Evolutionary conservation across 2,329 filamentous ascomycete genomes (phyloP).

Genomic region (Hypoxylon sp.): DNA sequence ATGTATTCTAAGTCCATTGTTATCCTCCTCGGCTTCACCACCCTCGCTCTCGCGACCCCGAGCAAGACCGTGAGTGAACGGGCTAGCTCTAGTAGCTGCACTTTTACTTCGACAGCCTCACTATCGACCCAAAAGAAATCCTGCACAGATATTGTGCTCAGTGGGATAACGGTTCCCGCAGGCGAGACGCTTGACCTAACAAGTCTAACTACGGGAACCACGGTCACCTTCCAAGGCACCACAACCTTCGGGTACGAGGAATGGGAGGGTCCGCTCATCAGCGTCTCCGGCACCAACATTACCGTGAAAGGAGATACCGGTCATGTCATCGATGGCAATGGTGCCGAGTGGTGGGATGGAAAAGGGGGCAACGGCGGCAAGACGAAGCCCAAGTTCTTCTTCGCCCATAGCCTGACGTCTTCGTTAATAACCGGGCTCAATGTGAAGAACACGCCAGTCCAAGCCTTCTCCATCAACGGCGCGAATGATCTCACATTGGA

Average conservation of each 20-base stretch:
- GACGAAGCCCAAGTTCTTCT: constrained; percentile 75
- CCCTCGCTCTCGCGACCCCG: constrained; percentile 24
- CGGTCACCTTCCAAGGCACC: constrained; percentile 72
- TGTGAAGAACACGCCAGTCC: constrained; percentile 68
- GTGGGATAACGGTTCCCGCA: constrained; percentile 67
- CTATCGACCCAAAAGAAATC: constrained; percentile 20
- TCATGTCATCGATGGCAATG: constrained; percentile 68
- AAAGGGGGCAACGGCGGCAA: constrained; percentile 71
- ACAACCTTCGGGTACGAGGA: constrained; percentile 77
- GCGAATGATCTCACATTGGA: constrained; percentile 61
- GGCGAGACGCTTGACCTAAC: constrained; percentile 66
- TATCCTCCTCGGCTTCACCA: constrained; percentile 10
- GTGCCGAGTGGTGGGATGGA: constrained; percentile 71
- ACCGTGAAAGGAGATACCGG: constrained; percentile 66
- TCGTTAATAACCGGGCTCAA: constrained; percentile 65
- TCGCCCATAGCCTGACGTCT: constrained; percentile 63
- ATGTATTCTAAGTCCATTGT: constrained; percentile 8
- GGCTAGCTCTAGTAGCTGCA: constrained; percentile 20
- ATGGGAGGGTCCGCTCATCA: constrained; percentile 74
- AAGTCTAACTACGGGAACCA: constrained; percentile 43
- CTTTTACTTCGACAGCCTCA: constrained; percentile 19
- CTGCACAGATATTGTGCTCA: constrained; percentile 60
- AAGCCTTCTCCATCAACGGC: constrained; percentile 62
- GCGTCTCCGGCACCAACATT: constrained; percentile 69
- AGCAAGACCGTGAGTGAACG: constrained; percentile 14